These are phyloP conservation scores for Rosa chinensis DNA, from an alignment of 306 rosid genomes.

Conservation along the genomic window DNA sequence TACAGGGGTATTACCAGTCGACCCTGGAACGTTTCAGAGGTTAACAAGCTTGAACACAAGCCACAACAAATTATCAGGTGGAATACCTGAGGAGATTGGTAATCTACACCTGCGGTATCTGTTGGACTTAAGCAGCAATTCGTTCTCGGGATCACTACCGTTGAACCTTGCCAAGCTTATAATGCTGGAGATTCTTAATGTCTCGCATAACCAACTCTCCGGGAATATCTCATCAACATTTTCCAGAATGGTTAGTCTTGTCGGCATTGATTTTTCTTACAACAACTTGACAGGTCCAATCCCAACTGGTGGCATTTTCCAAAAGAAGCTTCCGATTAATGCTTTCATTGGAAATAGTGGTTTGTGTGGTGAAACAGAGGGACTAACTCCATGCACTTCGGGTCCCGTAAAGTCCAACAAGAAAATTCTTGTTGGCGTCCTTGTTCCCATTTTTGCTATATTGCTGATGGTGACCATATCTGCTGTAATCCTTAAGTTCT, in stretches of 20 bases:
- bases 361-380: too few relatives aligned
- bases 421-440: too few relatives aligned
- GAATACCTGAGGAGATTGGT: slow-evolving; percentile 50
- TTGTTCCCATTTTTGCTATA: too few relatives aligned
- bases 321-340: too few relatives aligned
- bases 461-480: too few relatives aligned
- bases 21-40: slow-evolving; percentile 24
- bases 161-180: slow-evolving; percentile 39
- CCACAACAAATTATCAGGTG: slow-evolving; percentile 46
- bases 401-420: too few relatives aligned
- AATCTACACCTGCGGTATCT: slow-evolving; percentile 30
- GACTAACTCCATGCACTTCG: too few relatives aligned
- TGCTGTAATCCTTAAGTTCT: too few relatives aligned
- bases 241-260: slow-evolving; percentile 38
- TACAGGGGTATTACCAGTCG: slow-evolving; percentile 39
- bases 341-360: too few relatives aligned
- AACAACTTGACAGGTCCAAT: slow-evolving; percentile 16
- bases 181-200: slow-evolving; percentile 42
- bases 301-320: too few relatives aligned
- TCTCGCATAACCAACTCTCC: slow-evolving; percentile 52
- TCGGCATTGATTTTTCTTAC: slow-evolving; percentile 42
- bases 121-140: slow-evolving; percentile 60
- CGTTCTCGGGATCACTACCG: slow-evolving; percentile 51
- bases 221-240: slow-evolving; percentile 46
- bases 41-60: slow-evolving; percentile 46